These are phyloP conservation scores for Camellia lanceoleosa DNA, from an alignment of 148 eudicot genomes.

Conservation along the genomic window DNA sequence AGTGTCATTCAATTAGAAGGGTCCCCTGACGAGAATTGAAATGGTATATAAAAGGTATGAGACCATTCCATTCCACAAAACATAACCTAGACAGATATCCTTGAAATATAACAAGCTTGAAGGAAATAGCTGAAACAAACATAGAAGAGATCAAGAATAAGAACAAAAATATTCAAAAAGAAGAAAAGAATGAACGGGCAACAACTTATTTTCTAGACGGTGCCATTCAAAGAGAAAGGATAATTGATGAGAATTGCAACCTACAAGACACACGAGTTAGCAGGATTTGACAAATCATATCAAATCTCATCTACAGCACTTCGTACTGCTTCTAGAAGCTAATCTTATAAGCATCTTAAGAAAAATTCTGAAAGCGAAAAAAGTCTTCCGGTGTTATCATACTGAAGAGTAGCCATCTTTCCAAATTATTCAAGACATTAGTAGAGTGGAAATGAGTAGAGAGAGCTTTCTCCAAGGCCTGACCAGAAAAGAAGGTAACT, in stretches of 20 bases:
- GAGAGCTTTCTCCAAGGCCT: neutral
- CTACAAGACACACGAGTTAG: neutral
- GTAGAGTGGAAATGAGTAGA: neutral
- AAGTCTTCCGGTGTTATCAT: neutral
- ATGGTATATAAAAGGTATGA: too few species aligned
- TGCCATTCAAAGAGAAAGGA: neutral
- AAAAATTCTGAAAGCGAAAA: neutral
- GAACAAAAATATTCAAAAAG: neutral
- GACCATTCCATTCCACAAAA: too few species aligned
- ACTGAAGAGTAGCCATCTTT: neutral
- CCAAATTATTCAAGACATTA: neutral
- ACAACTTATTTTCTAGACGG: neutral
- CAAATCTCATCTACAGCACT: neutral
- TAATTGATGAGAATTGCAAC: neutral
- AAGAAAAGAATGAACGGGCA: neutral
- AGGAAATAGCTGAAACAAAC: neutral
- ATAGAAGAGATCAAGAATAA: neutral
- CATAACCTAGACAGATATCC: too few species aligned
- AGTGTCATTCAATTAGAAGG: too few species aligned
- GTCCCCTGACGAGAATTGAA: too few species aligned
- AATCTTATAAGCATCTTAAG: neutral
- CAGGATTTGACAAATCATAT: slow-evolving; percentile 1
- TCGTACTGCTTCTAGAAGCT: slow-evolving; percentile 4
- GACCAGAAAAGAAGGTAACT: neutral
- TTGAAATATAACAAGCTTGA: too few species aligned